Percentiles rank a stretch among this genome's conserved stretches.
Evolutionary conservation across 345 rosid species (phyloP).

Genomic region (Bruguiera parviflora): DNA sequence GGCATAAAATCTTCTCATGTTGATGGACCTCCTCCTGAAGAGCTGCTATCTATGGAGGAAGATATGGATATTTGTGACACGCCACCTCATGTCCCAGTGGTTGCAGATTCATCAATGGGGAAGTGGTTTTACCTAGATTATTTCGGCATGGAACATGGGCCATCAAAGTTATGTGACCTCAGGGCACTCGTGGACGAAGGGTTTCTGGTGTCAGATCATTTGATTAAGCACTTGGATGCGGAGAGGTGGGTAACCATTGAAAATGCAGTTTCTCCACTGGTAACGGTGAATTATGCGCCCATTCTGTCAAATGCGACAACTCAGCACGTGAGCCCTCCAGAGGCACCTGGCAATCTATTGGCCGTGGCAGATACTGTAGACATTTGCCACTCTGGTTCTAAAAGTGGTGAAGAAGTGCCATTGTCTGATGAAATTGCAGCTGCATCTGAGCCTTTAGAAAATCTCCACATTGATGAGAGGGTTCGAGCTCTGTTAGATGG

Average conservation of each 20-base stretch:
- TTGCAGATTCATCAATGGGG: constrained; percentile 57
- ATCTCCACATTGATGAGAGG: constrained; percentile 69
- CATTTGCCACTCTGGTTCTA: constrained; percentile 33
- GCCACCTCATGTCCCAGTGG: constrained; percentile 74
- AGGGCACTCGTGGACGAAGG: constrained; percentile 81
- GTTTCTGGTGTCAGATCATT: constrained; percentile 77
- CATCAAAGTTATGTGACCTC: constrained; percentile 74
- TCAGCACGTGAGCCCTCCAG: constrained; percentile 82
- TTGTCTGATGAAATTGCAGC: constrained; percentile 25
- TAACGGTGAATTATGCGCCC: constrained; percentile 44
- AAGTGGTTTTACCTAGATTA: constrained; percentile 97
- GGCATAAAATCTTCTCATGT: constrained; percentile 43
- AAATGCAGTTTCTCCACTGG: constrained; percentile 89
- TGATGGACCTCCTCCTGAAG: constrained; percentile 55
- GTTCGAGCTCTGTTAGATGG: constrained; percentile 74
- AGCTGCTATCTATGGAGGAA: constrained; percentile 94
- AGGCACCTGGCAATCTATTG: constrained; percentile 88
- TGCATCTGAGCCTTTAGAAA: constrained; percentile 38
- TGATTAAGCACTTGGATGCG: constrained; percentile 75
- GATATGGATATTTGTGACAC: constrained; percentile 99
- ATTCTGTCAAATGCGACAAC: constrained; percentile 71
- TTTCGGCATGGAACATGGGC: constrained; percentile 80
- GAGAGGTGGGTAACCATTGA: constrained; percentile 96
- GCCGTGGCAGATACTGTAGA: constrained; percentile 61
- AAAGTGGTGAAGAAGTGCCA: constrained; percentile 32